Percentiles rank a stretch among this genome's conserved stretches.
These are phyloP conservation scores for Echria macrotheca DNA, from an alignment of 495 filamentous ascomycete species.

Conservation along the genomic window DNA sequence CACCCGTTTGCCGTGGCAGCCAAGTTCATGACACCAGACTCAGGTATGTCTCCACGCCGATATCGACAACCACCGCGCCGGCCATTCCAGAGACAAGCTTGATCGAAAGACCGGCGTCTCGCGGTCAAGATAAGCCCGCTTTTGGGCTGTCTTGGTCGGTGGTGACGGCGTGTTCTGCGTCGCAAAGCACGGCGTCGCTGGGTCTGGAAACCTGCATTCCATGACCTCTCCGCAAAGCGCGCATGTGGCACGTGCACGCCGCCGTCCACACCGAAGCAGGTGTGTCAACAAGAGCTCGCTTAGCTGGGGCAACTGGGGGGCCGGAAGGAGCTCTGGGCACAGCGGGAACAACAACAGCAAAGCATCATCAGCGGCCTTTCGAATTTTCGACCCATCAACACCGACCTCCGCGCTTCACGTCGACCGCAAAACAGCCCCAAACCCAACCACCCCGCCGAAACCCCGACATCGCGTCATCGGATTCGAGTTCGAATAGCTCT, in stretches of 20 bases:
- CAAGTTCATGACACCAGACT: neutral
- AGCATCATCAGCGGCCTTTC: constrained; percentile 25
- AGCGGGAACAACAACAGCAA: constrained; percentile 26
- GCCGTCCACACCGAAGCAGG: constrained; percentile 10
- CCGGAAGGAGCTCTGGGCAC: constrained; percentile 1
- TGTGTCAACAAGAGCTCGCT: constrained; percentile 21
- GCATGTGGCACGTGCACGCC: constrained; percentile 9
- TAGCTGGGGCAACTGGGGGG: constrained; percentile 4
- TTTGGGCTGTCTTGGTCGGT: neutral
- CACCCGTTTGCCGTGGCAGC: constrained; percentile 6
- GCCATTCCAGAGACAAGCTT: neutral
- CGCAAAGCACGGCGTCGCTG: neutral
- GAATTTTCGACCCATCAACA: constrained; percentile 37
- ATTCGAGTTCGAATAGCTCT: constrained; percentile 14
- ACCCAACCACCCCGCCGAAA: constrained; percentile 15
- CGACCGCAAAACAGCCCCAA: constrained; percentile 14
- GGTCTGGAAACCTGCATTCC: neutral
- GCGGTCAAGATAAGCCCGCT: neutral
- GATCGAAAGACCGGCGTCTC: constrained; percentile 1
- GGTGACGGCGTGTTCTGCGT: neutral
- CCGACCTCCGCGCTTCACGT: constrained; percentile 19
- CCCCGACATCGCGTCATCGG: constrained; percentile 13
- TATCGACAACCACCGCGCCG: neutral
- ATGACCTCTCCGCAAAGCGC: constrained; percentile 7
- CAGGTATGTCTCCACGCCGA: constrained; percentile 19